A percentile compares a stretch with the other conserved stretches of the same genome.
Conservation (phyloP, 108 stramenopile genomes). For the Mayamaea pseudoterrestris region DNA sequence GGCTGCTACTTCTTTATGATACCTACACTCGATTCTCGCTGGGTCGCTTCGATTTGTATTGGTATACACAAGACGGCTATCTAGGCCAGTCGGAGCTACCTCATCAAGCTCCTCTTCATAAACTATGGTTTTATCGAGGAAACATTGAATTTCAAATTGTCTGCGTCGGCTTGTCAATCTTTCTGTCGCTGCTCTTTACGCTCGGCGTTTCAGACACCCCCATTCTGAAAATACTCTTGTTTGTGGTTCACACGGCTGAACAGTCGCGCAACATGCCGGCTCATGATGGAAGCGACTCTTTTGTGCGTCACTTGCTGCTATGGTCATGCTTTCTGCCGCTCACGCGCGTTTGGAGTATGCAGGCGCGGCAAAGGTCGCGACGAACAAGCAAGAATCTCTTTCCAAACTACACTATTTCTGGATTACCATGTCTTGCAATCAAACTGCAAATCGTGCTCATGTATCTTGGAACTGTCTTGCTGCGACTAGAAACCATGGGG, state of each 20-base stretch:
- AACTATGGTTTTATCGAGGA: constrained; percentile 10
- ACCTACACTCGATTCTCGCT: constrained; percentile 3
- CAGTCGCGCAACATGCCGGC: constrained; percentile 4
- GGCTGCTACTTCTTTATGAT: constrained; percentile 7
- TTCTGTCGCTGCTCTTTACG: constrained; percentile 4
- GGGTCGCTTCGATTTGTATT: constrained; percentile 8
- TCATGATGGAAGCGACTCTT: constrained; percentile 12
- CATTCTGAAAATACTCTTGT: background rate
- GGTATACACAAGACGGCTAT: constrained; percentile 10
- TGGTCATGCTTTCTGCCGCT: constrained; percentile 8
- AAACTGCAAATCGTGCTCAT: constrained; percentile 13
- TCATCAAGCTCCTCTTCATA: constrained; percentile 4
- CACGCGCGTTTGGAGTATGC: constrained; percentile 12
- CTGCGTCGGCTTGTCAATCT: background rate
- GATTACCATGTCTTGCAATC: constrained; percentile 4
- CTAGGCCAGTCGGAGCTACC: background rate
- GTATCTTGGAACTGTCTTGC: constrained; percentile 14
- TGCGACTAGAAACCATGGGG: background rate
- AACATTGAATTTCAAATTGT: constrained; percentile 1
- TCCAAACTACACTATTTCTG: background rate
- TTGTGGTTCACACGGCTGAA: background rate
- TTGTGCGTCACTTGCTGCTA: constrained; percentile 8
- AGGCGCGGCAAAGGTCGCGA: background rate
- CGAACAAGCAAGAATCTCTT: background rate
- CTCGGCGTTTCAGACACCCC: constrained; percentile 5